A percentile compares a stretch with the other conserved stretches of the same genome.
Conservation (phyloP, 345 rosid species). For the Euphorbia lathyris region DNA sequence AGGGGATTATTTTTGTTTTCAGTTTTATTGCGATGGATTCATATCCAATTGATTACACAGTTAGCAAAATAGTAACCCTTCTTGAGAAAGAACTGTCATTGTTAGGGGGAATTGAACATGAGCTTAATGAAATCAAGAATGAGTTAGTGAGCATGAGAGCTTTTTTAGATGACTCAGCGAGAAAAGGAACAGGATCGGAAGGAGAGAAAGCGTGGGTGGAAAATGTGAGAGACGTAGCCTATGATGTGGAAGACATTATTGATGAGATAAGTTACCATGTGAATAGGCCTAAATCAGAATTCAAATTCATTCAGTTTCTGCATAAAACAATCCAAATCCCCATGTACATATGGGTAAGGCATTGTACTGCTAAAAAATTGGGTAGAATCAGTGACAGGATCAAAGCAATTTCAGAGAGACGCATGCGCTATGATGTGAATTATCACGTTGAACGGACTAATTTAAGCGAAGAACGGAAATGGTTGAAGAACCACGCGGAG, state of each 20-base stretch:
- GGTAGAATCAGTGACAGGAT: background rate
- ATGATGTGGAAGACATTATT: constrained; percentile 15
- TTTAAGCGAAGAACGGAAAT: background rate
- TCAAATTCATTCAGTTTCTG: too few relatives aligned
- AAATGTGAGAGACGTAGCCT: constrained; percentile 6
- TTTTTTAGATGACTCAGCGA: constrained; percentile 30
- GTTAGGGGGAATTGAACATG: constrained; percentile 21
- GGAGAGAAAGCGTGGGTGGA: constrained; percentile 28
- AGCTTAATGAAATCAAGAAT: constrained; percentile 30
- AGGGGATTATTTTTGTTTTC: too few relatives aligned
- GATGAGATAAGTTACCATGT: constrained; percentile 9
- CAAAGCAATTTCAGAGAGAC: constrained; percentile 1
- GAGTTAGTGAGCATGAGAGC: constrained; percentile 35
- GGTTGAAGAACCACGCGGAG: constrained; percentile 24
- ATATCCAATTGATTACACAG: constrained; percentile 20
- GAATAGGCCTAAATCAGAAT: background rate
- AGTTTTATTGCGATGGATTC: constrained; percentile 20
- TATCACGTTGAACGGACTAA: background rate
- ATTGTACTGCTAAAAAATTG: constrained; percentile 6
- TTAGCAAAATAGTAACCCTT: constrained; percentile 21
- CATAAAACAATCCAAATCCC: background rate
- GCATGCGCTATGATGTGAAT: background rate
- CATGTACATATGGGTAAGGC: constrained; percentile 1
- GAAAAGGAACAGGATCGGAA: constrained; percentile 3
- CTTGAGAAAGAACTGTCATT: constrained; percentile 33